phyloP scores from a whole-genome alignment of 495 filamentous ascomycete genomes.

The Acidomyces sp. region DNA sequence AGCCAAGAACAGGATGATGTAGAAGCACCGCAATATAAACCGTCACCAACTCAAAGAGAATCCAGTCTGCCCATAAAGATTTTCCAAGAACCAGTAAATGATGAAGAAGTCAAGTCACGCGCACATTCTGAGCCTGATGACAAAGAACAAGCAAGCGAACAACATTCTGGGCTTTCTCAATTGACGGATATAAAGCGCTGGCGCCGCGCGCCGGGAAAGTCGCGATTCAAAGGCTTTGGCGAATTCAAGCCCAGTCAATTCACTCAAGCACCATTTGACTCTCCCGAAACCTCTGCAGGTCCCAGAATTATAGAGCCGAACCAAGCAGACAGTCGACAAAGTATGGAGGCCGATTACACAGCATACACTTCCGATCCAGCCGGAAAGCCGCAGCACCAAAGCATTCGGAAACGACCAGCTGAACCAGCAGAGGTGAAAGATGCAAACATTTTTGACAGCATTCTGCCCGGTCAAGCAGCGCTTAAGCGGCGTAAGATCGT shows the following conservation, averaged over 20 bases:
- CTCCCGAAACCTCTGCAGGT: too few species aligned
- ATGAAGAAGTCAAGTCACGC: slow-evolving; percentile 2
- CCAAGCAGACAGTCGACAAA: slow-evolving; percentile 13
- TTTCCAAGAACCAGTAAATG: not conserved
- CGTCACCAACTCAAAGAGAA: not conserved
- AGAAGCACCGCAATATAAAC: not conserved
- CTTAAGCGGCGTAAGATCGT: slow-evolving; percentile 56
- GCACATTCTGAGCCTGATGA: slow-evolving; percentile 14
- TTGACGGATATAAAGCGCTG: not conserved
- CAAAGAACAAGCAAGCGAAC: not conserved
- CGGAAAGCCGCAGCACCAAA: slow-evolving; percentile 7
- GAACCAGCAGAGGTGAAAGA: slow-evolving; percentile 4
- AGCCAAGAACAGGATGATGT: not conserved
- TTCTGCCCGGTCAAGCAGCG: slow-evolving; percentile 53
- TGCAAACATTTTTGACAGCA: slow-evolving; percentile 3
- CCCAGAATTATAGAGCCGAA: slow-evolving; percentile 4
- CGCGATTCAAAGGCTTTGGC: slow-evolving; percentile 63
- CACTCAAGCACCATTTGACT: slow-evolving; percentile 13
- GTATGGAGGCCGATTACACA: slow-evolving; percentile 20
- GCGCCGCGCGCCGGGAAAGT: slow-evolving; percentile 34
- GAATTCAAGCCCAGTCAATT: slow-evolving; percentile 36
- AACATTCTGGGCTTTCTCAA: not conserved
- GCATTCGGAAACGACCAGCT: slow-evolving; percentile 10
- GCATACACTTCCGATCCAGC: too few species aligned
- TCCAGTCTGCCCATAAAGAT: not conserved